These are phyloP conservation scores for Diaporthe humulicola DNA, from an alignment of 2,329 filamentous ascomycete genomes.

Conservation along the genomic window DNA sequence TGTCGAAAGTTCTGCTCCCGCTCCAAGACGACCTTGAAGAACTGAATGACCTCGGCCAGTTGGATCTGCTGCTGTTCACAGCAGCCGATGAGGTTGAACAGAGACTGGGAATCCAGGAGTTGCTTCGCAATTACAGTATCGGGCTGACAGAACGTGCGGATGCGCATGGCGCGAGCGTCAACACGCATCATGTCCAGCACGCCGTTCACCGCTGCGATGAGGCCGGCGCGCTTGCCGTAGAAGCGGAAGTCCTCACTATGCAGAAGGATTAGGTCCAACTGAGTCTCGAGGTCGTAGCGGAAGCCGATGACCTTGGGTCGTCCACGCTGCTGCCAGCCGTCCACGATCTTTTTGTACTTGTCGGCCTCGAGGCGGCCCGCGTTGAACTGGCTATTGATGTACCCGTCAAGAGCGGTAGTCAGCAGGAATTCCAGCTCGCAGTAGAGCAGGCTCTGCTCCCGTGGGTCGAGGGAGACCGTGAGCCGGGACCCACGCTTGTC, in stretches of 20 bases:
- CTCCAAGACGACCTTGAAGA: constrained; percentile 67
- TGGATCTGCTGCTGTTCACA: constrained; percentile 58
- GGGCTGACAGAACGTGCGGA: constrained; percentile 70
- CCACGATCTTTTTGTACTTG: constrained; percentile 64
- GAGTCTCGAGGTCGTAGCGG: constrained; percentile 71
- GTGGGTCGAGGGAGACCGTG: constrained; percentile 64
- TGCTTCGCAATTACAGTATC: constrained; percentile 71
- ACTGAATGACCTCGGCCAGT: constrained; percentile 64
- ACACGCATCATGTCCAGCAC: constrained; percentile 65
- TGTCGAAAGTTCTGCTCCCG: constrained; percentile 53
- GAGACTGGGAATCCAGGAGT: constrained; percentile 64
- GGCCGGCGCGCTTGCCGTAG: constrained; percentile 61
- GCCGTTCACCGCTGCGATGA: constrained; percentile 58
- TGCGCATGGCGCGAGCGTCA: constrained; percentile 64
- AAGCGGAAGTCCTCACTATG: constrained; percentile 68
- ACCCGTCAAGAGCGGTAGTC: constrained; percentile 64
- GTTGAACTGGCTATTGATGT: constrained; percentile 66
- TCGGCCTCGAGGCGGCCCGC: constrained; percentile 66
- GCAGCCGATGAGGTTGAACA: constrained; percentile 64
- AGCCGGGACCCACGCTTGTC: constrained; percentile 50
- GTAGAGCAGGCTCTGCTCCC: constrained; percentile 71
- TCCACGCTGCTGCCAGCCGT: constrained; percentile 65
- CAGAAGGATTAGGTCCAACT: constrained; percentile 66
- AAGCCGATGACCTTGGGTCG: constrained; percentile 69
- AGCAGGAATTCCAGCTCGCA: constrained; percentile 70